phyloP scores from a whole-genome alignment of 352 stramenopile genomes.

The Pythium diclinum region DNA sequence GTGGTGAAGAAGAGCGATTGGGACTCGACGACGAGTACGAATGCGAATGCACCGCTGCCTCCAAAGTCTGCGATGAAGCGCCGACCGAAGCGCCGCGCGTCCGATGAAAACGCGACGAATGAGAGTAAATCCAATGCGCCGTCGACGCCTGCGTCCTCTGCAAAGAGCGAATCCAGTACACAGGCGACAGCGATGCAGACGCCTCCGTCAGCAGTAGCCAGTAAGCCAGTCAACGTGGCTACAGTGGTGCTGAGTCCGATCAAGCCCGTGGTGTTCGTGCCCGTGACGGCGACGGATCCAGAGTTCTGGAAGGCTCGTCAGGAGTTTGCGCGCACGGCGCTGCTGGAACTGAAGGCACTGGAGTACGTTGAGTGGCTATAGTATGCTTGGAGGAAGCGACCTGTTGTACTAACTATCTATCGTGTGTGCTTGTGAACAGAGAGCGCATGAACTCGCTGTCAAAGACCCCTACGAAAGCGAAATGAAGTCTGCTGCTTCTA shows the following conservation, averaged over 20 bases:
- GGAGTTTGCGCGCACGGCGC: slow-evolving; percentile 28
- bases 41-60: background rate
- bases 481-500: background rate
- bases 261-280: slow-evolving; percentile 13
- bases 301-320: slow-evolving; percentile 43
- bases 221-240: background rate
- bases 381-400: too few relatives aligned
- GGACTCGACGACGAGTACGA: slow-evolving; percentile 4
- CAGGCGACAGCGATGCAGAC: background rate
- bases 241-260: slow-evolving; percentile 13
- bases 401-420: background rate
- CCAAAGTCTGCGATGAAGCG: slow-evolving; percentile 14
- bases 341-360: slow-evolving; percentile 35
- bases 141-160: slow-evolving; percentile 4
- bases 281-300: slow-evolving; percentile 28
- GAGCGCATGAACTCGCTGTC: slow-evolving; percentile 17
- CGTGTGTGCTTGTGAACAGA: slow-evolving; percentile 12
- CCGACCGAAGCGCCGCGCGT: slow-evolving; percentile 11
- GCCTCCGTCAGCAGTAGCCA: background rate
- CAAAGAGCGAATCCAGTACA: background rate
- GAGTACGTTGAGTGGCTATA: slow-evolving; percentile 29
- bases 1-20: slow-evolving; percentile 16
- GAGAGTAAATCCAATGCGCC: background rate
- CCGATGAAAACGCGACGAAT: background rate
- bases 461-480: slow-evolving; percentile 8